phyloP scores from a whole-genome alignment of 2,329 filamentous ascomycete species.

The Emergomyces pasteurianus region DNA sequence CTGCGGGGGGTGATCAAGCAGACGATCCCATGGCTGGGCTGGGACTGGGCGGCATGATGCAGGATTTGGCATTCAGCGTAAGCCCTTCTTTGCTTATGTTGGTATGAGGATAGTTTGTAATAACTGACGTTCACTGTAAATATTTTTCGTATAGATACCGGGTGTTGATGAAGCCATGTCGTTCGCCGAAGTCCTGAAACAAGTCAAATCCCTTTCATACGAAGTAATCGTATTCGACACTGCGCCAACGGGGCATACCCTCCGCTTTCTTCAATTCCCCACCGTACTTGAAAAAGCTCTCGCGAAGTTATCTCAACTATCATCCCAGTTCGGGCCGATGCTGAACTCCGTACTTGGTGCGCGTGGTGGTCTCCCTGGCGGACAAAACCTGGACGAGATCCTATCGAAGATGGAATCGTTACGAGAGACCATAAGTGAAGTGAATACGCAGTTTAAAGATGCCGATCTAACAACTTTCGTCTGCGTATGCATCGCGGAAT shows the following conservation, averaged over 20 bases:
- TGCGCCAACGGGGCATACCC: constrained; percentile 91
- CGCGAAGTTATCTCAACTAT: constrained; percentile 92
- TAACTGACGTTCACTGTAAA: background rate
- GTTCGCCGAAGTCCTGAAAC: constrained; percentile 96
- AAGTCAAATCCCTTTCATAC: constrained; percentile 97
- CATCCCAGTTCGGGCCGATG: constrained; percentile 87
- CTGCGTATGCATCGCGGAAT: constrained; percentile 96
- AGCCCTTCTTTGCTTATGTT: constrained; percentile 21
- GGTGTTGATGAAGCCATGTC: constrained; percentile 99
- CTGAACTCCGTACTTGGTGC: constrained; percentile 84
- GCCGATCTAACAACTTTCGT: constrained; percentile 92
- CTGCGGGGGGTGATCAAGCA: constrained; percentile 53
- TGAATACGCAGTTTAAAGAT: constrained; percentile 98
- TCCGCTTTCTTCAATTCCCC: constrained; percentile 96
- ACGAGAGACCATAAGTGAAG: constrained; percentile 84
- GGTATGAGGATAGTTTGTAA: background rate
- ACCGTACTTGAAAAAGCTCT: constrained; percentile 96
- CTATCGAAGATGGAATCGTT: constrained; percentile 89
- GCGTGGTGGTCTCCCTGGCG: constrained; percentile 67
- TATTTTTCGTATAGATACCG: constrained; percentile 55
- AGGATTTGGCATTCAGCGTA: constrained; percentile 92
- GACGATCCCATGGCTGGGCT: constrained; percentile 56
- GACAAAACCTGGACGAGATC: constrained; percentile 85
- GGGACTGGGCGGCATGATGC: constrained; percentile 89
- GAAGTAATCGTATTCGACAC: constrained; percentile 99